These are phyloP conservation scores for Mediolabrus comicus DNA, from an alignment of 108 stramenopile species.

Conservation along the genomic window DNA sequence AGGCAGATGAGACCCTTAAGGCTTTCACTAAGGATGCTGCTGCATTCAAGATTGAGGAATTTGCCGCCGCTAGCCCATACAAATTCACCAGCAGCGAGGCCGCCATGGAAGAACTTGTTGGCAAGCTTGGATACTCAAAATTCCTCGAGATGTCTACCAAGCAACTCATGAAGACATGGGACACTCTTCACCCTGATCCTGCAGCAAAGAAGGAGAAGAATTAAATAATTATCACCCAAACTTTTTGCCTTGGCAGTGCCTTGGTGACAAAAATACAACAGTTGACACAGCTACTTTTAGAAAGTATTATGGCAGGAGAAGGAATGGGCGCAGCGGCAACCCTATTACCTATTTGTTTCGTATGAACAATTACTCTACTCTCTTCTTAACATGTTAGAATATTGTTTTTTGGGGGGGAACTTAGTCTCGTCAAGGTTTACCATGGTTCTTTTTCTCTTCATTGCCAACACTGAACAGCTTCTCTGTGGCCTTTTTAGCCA, in stretches of 20 bases:
- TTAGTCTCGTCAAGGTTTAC: background rate
- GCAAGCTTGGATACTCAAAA: slow-evolving; percentile 77
- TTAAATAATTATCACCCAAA: too few relatives aligned
- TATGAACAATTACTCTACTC: slow-evolving; percentile 9
- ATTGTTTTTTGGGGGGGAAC: slow-evolving; percentile 4
- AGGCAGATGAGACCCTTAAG: slow-evolving; percentile 85
- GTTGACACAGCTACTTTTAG: background rate
- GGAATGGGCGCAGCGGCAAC: background rate
- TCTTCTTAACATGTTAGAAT: slow-evolving; percentile 26
- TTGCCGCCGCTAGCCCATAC: slow-evolving; percentile 65
- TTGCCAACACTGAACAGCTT: slow-evolving; percentile 25
- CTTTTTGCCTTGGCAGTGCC: too few relatives aligned
- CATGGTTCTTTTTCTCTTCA: background rate
- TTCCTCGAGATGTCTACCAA: slow-evolving; percentile 78
- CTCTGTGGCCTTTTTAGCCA: slow-evolving; percentile 33
- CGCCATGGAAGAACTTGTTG: slow-evolving; percentile 77
- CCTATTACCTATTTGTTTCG: background rate
- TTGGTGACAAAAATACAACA: too few relatives aligned
- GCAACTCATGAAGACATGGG: slow-evolving; percentile 83
- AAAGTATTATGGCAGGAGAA: background rate
- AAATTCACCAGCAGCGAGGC: slow-evolving; percentile 52
- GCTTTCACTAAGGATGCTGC: slow-evolving; percentile 93
- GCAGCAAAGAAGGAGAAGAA: background rate
- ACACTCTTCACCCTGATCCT: slow-evolving; percentile 59
- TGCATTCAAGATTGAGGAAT: slow-evolving; percentile 83